Conservation (phyloP, 306 rosid genomes). For the Fagus sylvatica region DNA sequence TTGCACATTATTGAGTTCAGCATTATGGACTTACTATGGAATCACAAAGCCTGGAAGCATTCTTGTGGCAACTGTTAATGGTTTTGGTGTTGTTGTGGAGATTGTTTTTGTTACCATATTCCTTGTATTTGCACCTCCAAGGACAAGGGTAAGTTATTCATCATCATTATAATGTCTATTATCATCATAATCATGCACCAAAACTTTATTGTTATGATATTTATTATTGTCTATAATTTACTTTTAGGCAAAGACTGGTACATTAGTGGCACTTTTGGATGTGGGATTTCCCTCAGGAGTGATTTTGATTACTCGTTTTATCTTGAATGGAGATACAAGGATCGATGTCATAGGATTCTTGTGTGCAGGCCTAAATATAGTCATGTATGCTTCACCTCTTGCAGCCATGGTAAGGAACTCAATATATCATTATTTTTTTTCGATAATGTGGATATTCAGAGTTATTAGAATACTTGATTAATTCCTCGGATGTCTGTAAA, state of each 20-base stretch:
- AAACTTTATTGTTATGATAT: too few relatives aligned
- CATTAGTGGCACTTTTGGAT: slow-evolving; percentile 25
- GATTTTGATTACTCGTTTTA: slow-evolving; percentile 20
- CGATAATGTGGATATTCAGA: too few relatives aligned
- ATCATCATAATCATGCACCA: too few relatives aligned
- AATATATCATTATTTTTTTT: not conserved
- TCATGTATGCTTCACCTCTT: slow-evolving; percentile 42
- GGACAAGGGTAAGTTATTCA: slow-evolving; percentile 22
- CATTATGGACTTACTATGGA: slow-evolving; percentile 43
- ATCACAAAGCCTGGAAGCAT: too few relatives aligned
- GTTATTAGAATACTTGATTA: too few relatives aligned
- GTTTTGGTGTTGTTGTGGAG: slow-evolving; percentile 38
- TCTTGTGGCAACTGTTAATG: slow-evolving; percentile 31
- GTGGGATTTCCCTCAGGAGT: slow-evolving; percentile 26
- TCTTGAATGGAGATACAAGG: slow-evolving; percentile 25
- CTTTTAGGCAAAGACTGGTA: slow-evolving; percentile 21
- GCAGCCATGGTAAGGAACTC: slow-evolving; percentile 30
- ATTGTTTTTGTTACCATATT: slow-evolving; percentile 31
- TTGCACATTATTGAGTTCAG: slow-evolving; percentile 35
- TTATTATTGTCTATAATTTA: not conserved
- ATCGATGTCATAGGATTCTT: slow-evolving; percentile 28
- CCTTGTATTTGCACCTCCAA: slow-evolving; percentile 29
- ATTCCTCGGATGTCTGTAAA: too few relatives aligned
- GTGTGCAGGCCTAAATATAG: slow-evolving; percentile 30
- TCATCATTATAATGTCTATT: not conserved